Conservation (phyloP, 164 flowering plant genomes). For the Vitis vinifera region DNA sequence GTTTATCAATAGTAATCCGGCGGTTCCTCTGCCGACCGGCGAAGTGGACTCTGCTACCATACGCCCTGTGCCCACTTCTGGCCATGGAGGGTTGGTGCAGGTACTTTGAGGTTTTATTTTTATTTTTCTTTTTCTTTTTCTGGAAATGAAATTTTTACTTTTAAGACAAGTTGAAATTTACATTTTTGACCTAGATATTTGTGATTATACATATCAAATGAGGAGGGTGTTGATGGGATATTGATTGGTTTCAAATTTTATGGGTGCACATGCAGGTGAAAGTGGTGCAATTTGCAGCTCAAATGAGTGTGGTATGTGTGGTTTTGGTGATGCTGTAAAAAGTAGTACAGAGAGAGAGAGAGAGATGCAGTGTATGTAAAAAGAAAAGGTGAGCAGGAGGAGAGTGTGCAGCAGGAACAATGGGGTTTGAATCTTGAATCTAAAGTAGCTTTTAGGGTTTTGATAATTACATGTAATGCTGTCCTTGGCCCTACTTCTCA, state of each 20-base stretch:
- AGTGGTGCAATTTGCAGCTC: slow-evolving; percentile 35
- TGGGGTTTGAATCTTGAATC: slow-evolving; percentile 7
- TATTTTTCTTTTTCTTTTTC: background rate
- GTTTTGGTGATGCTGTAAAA: slow-evolving; percentile 32
- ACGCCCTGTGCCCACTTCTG: slow-evolving; percentile 64
- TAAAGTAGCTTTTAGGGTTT: slow-evolving; percentile 38
- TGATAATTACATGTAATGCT: slow-evolving; percentile 20
- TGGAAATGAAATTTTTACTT: too few species aligned
- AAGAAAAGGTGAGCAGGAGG: background rate
- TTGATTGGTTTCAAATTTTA: slow-evolving; percentile 14
- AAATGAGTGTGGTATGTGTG: slow-evolving; percentile 26
- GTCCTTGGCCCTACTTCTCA: slow-evolving; percentile 28
- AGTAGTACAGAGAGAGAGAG: background rate
- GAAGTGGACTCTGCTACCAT: slow-evolving; percentile 81
- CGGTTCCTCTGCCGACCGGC: slow-evolving; percentile 90
- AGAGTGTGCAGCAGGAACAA: background rate
- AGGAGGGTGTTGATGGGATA: background rate
- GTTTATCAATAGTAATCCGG: slow-evolving; percentile 86
- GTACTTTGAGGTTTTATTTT: slow-evolving; percentile 20
- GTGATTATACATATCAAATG: too few species aligned
- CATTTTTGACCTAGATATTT: too few species aligned
- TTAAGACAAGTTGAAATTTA: too few species aligned
- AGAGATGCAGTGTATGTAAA: slow-evolving; percentile 6
- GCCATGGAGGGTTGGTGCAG: slow-evolving; percentile 21
- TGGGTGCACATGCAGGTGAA: slow-evolving; percentile 38